Base-by-base conservation (phyloP, 169 alveolate genomes). In the Eimeria acervulina region DNA sequence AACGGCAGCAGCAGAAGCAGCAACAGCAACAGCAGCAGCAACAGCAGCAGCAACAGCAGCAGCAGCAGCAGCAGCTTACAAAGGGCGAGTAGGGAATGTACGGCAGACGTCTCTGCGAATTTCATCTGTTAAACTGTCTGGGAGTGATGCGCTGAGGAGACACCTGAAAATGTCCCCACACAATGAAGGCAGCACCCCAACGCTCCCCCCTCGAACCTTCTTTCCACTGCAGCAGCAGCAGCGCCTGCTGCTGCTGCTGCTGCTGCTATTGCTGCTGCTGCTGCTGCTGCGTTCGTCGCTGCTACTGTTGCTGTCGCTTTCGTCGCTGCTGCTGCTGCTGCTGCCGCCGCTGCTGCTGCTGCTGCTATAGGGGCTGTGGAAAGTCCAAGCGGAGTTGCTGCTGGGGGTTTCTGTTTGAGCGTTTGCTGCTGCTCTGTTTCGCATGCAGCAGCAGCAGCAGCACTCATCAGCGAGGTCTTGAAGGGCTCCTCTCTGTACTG, bases 21-120 rank as follows among this genome's bases (percentile, higher is more conserved):
- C 55, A 47, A 5, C 55, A 47, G 19, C 55, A 47, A 12, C 55
- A 47, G 55, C 55, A 47, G 55, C 55, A 47, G 55, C 55, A 47
- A 12, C 55, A 47, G 55, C 55, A 47, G 55, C 55, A 47, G 55
- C 55, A 47, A 12, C 55, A 47, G 55, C 55, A 47, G 55, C 55
- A 47, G 55, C 55, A 47, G 78, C 85, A 31, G 85, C 42, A 81
- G 38, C 90, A 44, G 10, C 95, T 28, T 42, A 91, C 95, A 42
- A 68, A 21, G 95, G 83, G 42, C 51, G 74, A 23, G 40, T 78
- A 26, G 95, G 95, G 47, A 91, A 91, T 5, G 95, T 91, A 38
- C 95, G 66, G 10, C 81, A 40, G 42, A 91, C 95, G 63, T 91
- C 95, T 52, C 95, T 36, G 10, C 81, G 51, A 13, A 91, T 91